Evolutionary conservation across 768 basidiomycete genomes (phyloP), one percentile per base, ranked within the genome.

Genomic region (Boletus reticulatus): DNA sequence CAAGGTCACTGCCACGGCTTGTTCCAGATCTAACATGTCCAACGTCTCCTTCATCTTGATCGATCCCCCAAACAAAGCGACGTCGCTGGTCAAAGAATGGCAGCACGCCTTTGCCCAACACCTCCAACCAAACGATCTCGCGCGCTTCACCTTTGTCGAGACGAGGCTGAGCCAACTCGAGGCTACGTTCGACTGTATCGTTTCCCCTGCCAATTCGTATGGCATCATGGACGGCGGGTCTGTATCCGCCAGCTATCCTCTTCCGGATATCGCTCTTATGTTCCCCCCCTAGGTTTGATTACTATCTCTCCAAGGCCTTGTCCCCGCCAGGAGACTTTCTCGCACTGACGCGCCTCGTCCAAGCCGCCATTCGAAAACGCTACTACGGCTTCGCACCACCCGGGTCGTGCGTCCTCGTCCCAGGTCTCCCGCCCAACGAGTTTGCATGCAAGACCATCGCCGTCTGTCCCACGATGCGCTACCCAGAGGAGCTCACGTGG

Each of bases 391-490:
- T 56, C 24, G 55, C 50, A 36, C 50, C 55, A 9, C 55, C 55
- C 6, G 55, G 50, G 6, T 47, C 55, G 14, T 56, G 55, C 14
- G 29, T 37, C 7, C 47, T 52, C 11, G 55, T 56, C 24, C 32
- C 55, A 2, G 45, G 36, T 31, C 55, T 59, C 37, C 41, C 55
- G 3, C n/a, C 50, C 27, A 56, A 59, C 29, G 19, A 44, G 2
- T 42, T 53, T 22, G 31, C 45, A 27, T 59, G 55, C 50, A 59
- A 44, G 31, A 36, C 29, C 0, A 49, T 73, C n/a, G 72, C 70
- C 6, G 60, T 74, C 34, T 58, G 65, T 24, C 73, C 69, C 6
- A 71, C 71, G 24, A 74, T 74, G 73, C 69, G 70, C 48, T 52
- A 56, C 34, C 72, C 72, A 22, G 56, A 57, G 19, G 56, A 62